Evolutionary conservation across 805 yeast species (phyloP).

Genomic region (Suhomyces sp.): DNA sequence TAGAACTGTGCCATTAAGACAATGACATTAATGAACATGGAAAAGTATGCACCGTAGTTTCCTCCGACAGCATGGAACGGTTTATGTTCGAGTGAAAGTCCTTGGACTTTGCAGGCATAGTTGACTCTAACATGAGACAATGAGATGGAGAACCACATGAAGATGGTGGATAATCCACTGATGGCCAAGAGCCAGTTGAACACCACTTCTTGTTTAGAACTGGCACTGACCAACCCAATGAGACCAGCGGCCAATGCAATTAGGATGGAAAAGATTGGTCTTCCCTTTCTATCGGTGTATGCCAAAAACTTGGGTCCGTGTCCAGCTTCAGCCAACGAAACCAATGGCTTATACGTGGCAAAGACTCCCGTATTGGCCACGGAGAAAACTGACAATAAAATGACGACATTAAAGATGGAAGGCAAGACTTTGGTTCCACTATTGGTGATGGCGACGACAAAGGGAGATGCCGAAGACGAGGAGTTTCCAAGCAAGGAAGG

Average conservation of each 20-base stretch:
- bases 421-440: conserved; percentile 32
- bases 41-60: conserved; percentile 34
- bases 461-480: conserved; percentile 34
- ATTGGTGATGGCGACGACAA: conserved; percentile 37
- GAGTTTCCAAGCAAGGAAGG: conserved; percentile 23
- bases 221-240: conserved; percentile 62
- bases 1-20: conserved; percentile 44
- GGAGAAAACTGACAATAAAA: conserved; percentile 31
- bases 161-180: conserved; percentile 72
- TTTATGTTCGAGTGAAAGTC: conserved; percentile 31
- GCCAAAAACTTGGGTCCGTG: conserved; percentile 59
- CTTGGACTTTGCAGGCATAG: conserved; percentile 56
- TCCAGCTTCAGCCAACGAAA: conserved; percentile 64
- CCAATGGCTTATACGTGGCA: conserved; percentile 47
- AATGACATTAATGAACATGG: conserved; percentile 27
- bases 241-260: conserved; percentile 53
- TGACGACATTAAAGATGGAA: conserved; percentile 33
- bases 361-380: conserved; percentile 39
- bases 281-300: conserved; percentile 71
- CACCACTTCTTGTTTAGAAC: conserved; percentile 53
- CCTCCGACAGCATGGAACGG: conserved; percentile 39
- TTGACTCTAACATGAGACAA: conserved; percentile 64
- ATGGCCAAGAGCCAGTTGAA: conserved; percentile 77
- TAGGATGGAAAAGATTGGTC: conserved; percentile 69
- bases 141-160: conserved; percentile 77